Evolutionary conservation across 495 filamentous ascomycete species (phyloP).

Genomic region (Cryomyces antarcticus): DNA sequence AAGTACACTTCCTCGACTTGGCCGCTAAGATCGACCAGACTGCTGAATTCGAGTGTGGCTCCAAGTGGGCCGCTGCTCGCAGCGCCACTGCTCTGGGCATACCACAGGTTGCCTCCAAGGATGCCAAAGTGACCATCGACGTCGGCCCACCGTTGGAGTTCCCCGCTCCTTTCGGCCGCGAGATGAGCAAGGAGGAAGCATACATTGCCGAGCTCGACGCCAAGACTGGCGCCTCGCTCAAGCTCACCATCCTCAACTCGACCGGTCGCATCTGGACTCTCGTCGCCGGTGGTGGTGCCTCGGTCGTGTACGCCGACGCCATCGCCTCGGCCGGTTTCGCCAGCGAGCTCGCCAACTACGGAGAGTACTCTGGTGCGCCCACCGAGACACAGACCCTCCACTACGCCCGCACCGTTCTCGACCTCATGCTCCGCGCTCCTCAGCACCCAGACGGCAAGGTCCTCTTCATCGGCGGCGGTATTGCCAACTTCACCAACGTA

Average conservation of each 20-base stretch:
- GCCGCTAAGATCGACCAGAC: slow-evolving; percentile 98
- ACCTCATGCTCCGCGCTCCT: slow-evolving; percentile 92
- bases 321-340: slow-evolving; percentile 94
- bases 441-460: slow-evolving; percentile 79
- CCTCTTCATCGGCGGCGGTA: slow-evolving; percentile 97
- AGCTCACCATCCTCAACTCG: slow-evolving; percentile 88
- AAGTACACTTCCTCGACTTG: slow-evolving; percentile 95
- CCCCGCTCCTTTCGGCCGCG: slow-evolving; percentile 95
- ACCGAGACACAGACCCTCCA: slow-evolving; percentile 97
- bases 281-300: slow-evolving; percentile 97
- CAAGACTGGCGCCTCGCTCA: slow-evolving; percentile 96
- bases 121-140: slow-evolving; percentile 73
- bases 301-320: slow-evolving; percentile 96
- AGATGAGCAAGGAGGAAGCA: slow-evolving; percentile 93
- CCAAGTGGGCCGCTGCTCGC: slow-evolving; percentile 93
- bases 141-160: slow-evolving; percentile 97
- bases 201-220: slow-evolving; percentile 97
- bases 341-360: slow-evolving; percentile 94
- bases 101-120: slow-evolving; percentile 31
- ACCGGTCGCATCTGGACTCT: slow-evolving; percentile 91
- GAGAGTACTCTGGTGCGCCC: slow-evolving; percentile 97
- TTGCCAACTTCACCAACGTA: slow-evolving; percentile 96
- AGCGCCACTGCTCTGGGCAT: slow-evolving; percentile 73
- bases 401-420: slow-evolving; percentile 89
- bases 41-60: slow-evolving; percentile 97